Conservation (phyloP, 805 yeast genomes). For the Hanseniaspora osmophila region DNA sequence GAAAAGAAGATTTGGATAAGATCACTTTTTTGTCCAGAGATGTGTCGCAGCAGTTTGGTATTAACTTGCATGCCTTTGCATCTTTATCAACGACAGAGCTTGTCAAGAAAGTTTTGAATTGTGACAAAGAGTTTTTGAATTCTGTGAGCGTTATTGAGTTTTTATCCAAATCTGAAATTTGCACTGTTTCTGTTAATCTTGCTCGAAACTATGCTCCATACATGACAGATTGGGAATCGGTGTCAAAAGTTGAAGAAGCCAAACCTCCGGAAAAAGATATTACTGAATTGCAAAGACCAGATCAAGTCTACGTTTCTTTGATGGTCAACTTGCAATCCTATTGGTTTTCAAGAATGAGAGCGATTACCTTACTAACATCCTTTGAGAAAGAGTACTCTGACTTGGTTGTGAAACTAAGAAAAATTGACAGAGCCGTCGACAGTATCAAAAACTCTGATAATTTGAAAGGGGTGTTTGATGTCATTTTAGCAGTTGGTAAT, state of each 20-base stretch:
- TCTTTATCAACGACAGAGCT: conserved; percentile 47
- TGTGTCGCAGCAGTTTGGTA: conserved; percentile 87
- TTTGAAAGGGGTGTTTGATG: conserved; percentile 60
- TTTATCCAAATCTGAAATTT: conserved; percentile 58
- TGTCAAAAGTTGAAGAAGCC: conserved; percentile 25
- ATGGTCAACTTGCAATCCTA: conserved; percentile 74
- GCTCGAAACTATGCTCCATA: conserved; percentile 70
- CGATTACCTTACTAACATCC: conserved; percentile 52
- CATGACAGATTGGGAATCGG: conserved; percentile 49
- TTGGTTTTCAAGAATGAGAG: conserved; percentile 87
- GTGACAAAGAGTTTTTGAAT: conserved; percentile 57
- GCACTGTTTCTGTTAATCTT: conserved; percentile 58
- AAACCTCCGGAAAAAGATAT: conserved; percentile 55
- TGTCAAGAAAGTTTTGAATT: conserved; percentile 55
- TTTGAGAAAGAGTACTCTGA: conserved; percentile 72
- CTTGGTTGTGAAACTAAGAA: conserved; percentile 48
- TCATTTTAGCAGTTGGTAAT: conserved; percentile 85
- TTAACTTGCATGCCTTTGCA: conserved; percentile 72
- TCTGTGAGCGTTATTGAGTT: conserved; percentile 73
- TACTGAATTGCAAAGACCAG: conserved; percentile 70
- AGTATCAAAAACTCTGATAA: conserved; percentile 52
- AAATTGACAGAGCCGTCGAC: conserved; percentile 60
- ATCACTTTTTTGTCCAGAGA: conserved; percentile 67
- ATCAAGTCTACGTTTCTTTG: conserved; percentile 67
- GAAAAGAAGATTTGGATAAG: conserved; percentile 37